Evolutionary conservation across 1,284 basidiomycete species (phyloP), one percentile per base, ranked within the genome.

Genomic region (Coriolopsis trogii): DNA sequence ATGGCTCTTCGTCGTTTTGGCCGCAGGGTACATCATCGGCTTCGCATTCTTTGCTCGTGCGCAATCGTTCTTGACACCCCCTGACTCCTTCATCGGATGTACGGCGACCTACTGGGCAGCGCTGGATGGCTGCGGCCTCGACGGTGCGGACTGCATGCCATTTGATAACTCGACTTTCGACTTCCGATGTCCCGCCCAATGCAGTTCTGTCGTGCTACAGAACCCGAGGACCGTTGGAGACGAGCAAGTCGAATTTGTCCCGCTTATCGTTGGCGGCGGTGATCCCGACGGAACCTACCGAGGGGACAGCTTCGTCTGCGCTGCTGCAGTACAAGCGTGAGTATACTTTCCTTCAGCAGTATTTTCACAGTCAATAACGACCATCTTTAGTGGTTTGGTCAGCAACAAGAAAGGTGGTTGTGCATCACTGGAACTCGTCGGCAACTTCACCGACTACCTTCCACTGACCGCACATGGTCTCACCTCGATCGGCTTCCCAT

Each of bases 271-370:
- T 1, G 93, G 93, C 8, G 93, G 93, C 13, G 90, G 89, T 4
- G 87, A 91, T 66, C 59, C 55, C 3, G 74, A 84, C 41, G 63
- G 67, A 24, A 91, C 90, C 3, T 95, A 94, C 63, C 78, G 93
- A 61, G 91, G 84, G 1, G 93, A 95, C 66, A 86, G 79, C 44
- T 95, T 94, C 67, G 80, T 95, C 29, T 95, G 93, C 66, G 83
- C 91, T 30, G 85, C 92, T 36, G 92, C 92, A n/a, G 78, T 87
- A 29, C 91, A 92, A 74, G 80, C 84, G 88, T 91, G 63, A 70
- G 84, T 77, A 3, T n/a, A n/a, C n/a, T n/a, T n/a, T n/a, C n/a
- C n/a, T n/a, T n/a, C n/a, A n/a, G n/a, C n/a, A n/a, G n/a, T n/a
- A n/a, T n/a, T n/a, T n/a, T n/a, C n/a, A n/a, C n/a, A n/a, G n/a